Evolutionary conservation across 176 grass and related monocot species (phyloP), one percentile per base, ranked within the genome.

Genomic region (Otatea glauca): DNA sequence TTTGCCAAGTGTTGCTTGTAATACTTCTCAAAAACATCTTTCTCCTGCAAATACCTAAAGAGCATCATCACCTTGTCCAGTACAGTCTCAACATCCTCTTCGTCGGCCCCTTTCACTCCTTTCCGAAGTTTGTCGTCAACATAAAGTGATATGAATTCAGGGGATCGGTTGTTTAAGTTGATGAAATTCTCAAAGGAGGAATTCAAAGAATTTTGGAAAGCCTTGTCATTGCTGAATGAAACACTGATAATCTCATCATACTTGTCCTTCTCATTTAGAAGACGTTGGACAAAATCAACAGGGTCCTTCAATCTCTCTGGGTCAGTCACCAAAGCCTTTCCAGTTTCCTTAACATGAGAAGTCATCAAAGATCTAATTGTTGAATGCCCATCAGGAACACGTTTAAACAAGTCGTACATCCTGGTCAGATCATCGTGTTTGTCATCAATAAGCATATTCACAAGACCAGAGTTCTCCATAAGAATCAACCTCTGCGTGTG

Each of bases 21-120:
- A 41, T 92, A 92, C 68, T 90, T 90, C 70, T 92, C 91, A 73
- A 92, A 92, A 3, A 92, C 84, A 84, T 92, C 91, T 59, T 92
- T 92, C 84, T 92, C 91, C 63, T 90, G 80, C 76, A 92, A 74
- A 68, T 85, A 92, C 23, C 88, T 76, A 76, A 92, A 92, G 15
- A 92, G 76, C 75, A 90, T 86, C 88, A 93, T 87, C 17, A 93
- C 91, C 61, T 86, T 79, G 75, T 93, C 91, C 39, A 93, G 47
- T 1, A 90, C 75, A 68, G 58, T 48, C 65, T 93, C 91, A 6
- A 93, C 77, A 87, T 93, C 91, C 81, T 90, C 88, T 70, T 93
- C 91, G 41, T 68, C 85, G 32, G 84, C 91, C 10, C 71, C 88
- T 77, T 93, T 93, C 18, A 90, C 50, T 14, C 91, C 91, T 86